A percentile compares a stretch with the other conserved stretches of the same genome.
These are phyloP conservation scores for Hypsizygus ulmarius DNA, from an alignment of 1,284 basidiomycete species.

Conservation along the genomic window DNA sequence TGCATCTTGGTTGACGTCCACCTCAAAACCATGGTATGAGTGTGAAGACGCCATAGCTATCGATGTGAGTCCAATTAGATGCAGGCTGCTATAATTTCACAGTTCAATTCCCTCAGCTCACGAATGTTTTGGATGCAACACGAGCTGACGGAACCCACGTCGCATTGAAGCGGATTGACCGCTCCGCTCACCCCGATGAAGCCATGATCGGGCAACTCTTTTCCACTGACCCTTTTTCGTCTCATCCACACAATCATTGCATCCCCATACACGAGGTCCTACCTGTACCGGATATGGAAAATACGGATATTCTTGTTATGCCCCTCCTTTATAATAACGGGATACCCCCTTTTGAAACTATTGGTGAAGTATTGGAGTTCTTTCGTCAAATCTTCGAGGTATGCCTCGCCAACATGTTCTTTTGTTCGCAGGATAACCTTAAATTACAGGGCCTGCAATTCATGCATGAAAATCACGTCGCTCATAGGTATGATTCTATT, in stretches of 20 bases:
- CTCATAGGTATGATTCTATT: too few relatives aligned
- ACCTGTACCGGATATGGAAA: too few relatives aligned
- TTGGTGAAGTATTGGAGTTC: too few relatives aligned
- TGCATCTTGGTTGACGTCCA: conserved; percentile 29
- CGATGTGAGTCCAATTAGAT: background rate
- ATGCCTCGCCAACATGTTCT: too few relatives aligned
- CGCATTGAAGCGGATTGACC: conserved; percentile 24
- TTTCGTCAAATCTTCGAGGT: too few relatives aligned
- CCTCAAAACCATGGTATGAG: background rate
- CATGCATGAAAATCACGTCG: too few relatives aligned
- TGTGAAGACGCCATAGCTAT: background rate
- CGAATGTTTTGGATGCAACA: conserved; percentile 30
- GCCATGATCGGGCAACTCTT: background rate
- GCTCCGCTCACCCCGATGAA: conserved; percentile 10
- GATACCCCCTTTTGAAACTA: too few relatives aligned
- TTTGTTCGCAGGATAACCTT: too few relatives aligned
- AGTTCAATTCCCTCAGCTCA: too few relatives aligned
- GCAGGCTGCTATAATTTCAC: background rate
- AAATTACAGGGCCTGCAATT: too few relatives aligned
- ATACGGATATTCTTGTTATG: background rate
- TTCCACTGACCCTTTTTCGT: background rate
- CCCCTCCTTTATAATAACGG: too few relatives aligned
- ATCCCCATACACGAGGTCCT: background rate
- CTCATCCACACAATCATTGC: background rate
- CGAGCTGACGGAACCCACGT: conserved; percentile 28